Evolutionary conservation across 352 stramenopile species (phyloP), one percentile per base, ranked within the genome.

Genomic region (Globisporangium barbulae): DNA sequence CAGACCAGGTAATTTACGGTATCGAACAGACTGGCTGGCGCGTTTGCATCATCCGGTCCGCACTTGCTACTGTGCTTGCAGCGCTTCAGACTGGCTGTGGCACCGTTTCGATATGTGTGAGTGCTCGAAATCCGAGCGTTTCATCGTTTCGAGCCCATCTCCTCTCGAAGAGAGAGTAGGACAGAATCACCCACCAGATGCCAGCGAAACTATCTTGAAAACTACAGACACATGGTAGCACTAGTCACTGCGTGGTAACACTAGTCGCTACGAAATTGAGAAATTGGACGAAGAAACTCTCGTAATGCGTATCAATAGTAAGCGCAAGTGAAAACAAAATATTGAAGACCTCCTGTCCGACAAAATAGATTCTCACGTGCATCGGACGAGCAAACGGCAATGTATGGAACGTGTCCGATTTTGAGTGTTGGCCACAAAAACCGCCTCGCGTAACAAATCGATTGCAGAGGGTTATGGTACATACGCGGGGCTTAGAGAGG

Each of bases 1-100:
- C 49, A 5, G 49, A 56, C 49, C 28, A 53, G 47, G 35, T 28
- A 19, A 53, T 22, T 17, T 56, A 56, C 49, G 28, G 49, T 56
- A 56, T n/a, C 17, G 17, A 45, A n/a, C 1, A 17, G 9, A 41
- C 10, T 6, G 47, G 5, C 45, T 10, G 10, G 35, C 35, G 35
- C 35, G 12, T 41, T 17, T 45, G 19, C 39, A 45, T 45, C 39
- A 45, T 45, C 39, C 39, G 13, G 39, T 45, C 39, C 39, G 39
- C 39, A 19, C 13, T 44, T 19, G 8, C 37, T 9, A 15, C 37
- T 42, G 10, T 9, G 8, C 37, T 44, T 15, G 37, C 37, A 5
- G 37, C 37, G 37, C 37, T 44, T 44, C 37, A 44, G 37, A 5
- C 19, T 44, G 37, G 9, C 13, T 10, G 8, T 3, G 0, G 41